Conservation (phyloP, 129 eudicot species). For the Chrysanthemum seticuspe region DNA sequence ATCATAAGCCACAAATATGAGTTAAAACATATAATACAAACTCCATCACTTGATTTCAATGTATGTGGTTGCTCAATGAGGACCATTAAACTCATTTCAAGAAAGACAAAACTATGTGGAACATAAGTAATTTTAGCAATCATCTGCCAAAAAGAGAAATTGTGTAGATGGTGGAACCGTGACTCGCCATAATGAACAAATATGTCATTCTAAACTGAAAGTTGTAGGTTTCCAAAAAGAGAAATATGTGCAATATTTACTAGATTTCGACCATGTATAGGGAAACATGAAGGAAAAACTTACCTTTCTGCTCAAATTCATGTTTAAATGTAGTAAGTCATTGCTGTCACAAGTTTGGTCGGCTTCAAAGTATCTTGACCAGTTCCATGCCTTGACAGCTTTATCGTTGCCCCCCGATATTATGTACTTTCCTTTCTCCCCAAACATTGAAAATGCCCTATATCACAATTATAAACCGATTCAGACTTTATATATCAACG, state of each 20-base stretch:
- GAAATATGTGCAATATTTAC: background rate
- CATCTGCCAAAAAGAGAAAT: background rate
- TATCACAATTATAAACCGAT: background rate
- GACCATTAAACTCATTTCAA: background rate
- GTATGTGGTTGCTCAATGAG: no score
- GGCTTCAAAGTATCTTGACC: constrained; percentile 49
- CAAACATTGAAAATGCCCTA: constrained; percentile 85
- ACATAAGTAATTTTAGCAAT: background rate
- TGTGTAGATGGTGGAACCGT: background rate
- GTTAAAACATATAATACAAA: no score
- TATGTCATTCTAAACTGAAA: constrained; percentile 1
- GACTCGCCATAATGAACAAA: background rate
- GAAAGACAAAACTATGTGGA: background rate
- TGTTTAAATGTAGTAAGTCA: constrained; percentile 50
- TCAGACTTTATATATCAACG: background rate
- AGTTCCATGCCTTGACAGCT: constrained; percentile 91
- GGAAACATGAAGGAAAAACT: constrained; percentile 16
- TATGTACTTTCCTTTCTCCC: constrained; percentile 89
- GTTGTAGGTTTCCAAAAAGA: background rate
- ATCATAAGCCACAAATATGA: background rate
- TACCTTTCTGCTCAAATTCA: constrained; percentile 76
- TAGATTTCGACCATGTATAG: background rate
- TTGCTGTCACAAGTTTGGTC: constrained; percentile 34
- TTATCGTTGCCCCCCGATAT: constrained; percentile 93
- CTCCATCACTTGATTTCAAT: no score